Evolutionary conservation across 2,329 filamentous ascomycete genomes (phyloP).

Genomic region (Exophiala oligosperma): DNA sequence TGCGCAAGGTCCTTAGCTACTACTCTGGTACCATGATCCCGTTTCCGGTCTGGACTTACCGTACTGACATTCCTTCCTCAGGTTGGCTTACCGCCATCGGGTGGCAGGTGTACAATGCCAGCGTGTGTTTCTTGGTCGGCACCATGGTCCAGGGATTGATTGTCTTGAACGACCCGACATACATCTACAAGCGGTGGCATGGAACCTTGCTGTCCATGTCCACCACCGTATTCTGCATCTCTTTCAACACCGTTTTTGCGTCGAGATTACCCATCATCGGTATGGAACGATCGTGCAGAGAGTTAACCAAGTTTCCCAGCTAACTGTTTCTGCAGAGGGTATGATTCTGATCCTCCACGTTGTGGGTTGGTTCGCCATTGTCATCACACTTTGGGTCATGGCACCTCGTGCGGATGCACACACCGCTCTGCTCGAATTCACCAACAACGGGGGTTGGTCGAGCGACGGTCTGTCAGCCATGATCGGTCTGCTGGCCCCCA

Average conservation of each 20-base stretch:
- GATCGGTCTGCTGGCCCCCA: slow-evolving; percentile 42
- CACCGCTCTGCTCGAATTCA: slow-evolving; percentile 50
- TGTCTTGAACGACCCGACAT: slow-evolving; percentile 30
- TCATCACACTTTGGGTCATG: slow-evolving; percentile 35
- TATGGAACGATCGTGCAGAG: slow-evolving; percentile 13
- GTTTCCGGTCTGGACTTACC: no score
- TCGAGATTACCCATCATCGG: slow-evolving; percentile 34
- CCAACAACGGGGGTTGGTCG: slow-evolving; percentile 43
- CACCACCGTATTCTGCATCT: slow-evolving; percentile 28
- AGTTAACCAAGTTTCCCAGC: no score
- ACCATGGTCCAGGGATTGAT: slow-evolving; percentile 38
- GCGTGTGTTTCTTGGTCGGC: slow-evolving; percentile 31
- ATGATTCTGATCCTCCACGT: slow-evolving; percentile 36
- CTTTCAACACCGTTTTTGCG: slow-evolving; percentile 34
- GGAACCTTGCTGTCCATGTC: slow-evolving; percentile 33
- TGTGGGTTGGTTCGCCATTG: slow-evolving; percentile 34
- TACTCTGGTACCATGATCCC: slow-evolving; percentile 41
- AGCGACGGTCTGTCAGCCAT: slow-evolving; percentile 43
- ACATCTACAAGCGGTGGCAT: slow-evolving; percentile 33
- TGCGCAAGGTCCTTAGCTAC: slow-evolving; percentile 58
- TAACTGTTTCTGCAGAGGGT: slow-evolving; percentile 24
- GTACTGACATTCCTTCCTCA: slow-evolving; percentile 24
- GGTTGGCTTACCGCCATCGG: slow-evolving; percentile 32
- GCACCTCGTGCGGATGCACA: slow-evolving; percentile 37
- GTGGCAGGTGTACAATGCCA: slow-evolving; percentile 36